Percentiles rank a stretch among this genome's conserved stretches.
These are phyloP conservation scores for Piromyces finnis DNA, from an alignment of 192 early-diverging fungal genomes.

Conservation along the genomic window DNA sequence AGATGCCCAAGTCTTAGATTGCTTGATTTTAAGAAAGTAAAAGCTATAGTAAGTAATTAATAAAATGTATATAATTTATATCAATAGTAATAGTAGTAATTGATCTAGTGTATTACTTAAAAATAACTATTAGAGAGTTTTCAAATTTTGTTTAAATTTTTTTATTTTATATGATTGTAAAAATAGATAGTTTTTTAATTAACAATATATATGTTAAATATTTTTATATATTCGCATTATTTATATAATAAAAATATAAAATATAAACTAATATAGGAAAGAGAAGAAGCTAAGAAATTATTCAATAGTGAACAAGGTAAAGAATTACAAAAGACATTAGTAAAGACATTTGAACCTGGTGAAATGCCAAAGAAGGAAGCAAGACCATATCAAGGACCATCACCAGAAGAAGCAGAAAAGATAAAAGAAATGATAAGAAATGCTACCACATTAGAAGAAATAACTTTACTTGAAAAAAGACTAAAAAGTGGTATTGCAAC, in stretches of 20 bases:
- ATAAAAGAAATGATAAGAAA: background rate
- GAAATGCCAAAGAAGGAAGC: slow-evolving; percentile 13
- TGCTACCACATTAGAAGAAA: background rate
- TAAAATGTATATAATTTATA: too few relatives aligned
- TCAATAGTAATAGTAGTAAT: too few relatives aligned
- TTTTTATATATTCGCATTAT: too few relatives aligned
- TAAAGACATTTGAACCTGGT: slow-evolving; percentile 76
- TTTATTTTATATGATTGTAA: too few relatives aligned
- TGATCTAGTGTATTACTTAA: too few relatives aligned
- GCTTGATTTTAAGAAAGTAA: slow-evolving; percentile 70
- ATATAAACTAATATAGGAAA: too few relatives aligned
- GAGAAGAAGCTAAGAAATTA: slow-evolving; percentile 53
- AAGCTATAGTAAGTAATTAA: slow-evolving; percentile 30
- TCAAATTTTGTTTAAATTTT: background rate
- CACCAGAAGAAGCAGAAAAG: background rate
- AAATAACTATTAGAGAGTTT: too few relatives aligned
- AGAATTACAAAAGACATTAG: slow-evolving; percentile 17
- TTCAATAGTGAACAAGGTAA: slow-evolving; percentile 52
- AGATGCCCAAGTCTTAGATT: slow-evolving; percentile 57
- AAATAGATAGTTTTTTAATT: too few relatives aligned
- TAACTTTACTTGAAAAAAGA: background rate
- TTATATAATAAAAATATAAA: too few relatives aligned
- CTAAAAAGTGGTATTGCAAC: background rate
- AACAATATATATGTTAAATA: too few relatives aligned
- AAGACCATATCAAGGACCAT: background rate